Percentiles rank a stretch among this genome's conserved stretches.
Conservation (phyloP, 1,284 basidiomycete species). For the Ceratobasidium sp. region DNA sequence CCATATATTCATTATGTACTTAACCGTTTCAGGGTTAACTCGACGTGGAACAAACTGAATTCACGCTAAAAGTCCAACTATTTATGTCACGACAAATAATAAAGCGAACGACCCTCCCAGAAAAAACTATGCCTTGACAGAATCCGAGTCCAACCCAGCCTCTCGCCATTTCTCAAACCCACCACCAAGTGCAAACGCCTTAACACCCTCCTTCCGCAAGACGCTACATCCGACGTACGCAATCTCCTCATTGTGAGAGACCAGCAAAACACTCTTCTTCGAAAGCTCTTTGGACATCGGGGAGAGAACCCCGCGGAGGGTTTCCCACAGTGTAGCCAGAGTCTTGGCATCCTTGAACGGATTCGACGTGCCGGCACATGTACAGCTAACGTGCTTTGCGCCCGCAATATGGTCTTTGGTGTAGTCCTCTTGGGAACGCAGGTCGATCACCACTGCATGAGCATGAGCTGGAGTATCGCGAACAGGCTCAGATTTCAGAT, state of each 20-base stretch:
- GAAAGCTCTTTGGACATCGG: background rate
- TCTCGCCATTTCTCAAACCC: slow-evolving; percentile 4
- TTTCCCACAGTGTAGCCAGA: slow-evolving; percentile 10
- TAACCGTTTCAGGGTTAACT: too few relatives aligned
- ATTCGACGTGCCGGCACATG: background rate
- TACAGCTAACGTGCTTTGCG: background rate
- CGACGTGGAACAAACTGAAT: too few relatives aligned
- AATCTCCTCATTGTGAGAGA: background rate
- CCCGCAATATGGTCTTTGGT: background rate
- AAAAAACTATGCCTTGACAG: background rate
- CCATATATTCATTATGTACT: too few relatives aligned
- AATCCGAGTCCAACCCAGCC: background rate
- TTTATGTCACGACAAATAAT: too few relatives aligned
- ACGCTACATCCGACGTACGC: slow-evolving; percentile 3
- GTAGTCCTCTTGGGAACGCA: background rate
- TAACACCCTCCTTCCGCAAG: background rate
- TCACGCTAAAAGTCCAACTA: too few relatives aligned
- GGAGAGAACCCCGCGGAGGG: background rate
- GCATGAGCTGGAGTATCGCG: background rate
- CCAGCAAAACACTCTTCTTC: background rate
- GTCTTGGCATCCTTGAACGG: slow-evolving; percentile 10
- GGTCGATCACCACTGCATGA: slow-evolving; percentile 7
- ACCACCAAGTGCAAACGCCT: slow-evolving; percentile 10
- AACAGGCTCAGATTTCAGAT: background rate
- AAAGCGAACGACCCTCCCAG: too few relatives aligned